Evolutionary conservation across 2,329 filamentous ascomycete genomes (phyloP), one percentile per base, ranked within the genome.

Genomic region (Cladobotryum mycophilum): DNA sequence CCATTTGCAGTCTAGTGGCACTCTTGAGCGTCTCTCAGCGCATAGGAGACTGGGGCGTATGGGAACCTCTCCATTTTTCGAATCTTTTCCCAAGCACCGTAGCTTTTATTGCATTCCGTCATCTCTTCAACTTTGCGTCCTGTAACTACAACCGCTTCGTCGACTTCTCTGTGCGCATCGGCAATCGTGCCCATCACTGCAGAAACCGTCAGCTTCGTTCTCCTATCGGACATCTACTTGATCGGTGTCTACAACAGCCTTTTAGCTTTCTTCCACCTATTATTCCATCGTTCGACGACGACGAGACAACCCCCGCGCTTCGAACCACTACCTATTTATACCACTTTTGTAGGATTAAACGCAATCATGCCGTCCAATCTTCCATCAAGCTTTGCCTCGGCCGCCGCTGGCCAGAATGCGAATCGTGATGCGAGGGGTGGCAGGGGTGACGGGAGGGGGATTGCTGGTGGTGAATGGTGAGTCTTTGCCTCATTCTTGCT

Each of bases 381-480:
- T 69, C 84, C 86, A 63, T 89, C 87, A 61, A 90, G 85, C 77
- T 91, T 91, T 73, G 87, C 87, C 67, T 89, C 87, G 66, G 87
- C 87, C 63, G 87, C 87, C 60, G 86, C 87, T 67, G 86, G 86
- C 69, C 86, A 88, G 69, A 84, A 78, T 62, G 73, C 76, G 67
- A 82, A 67, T 71, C 80, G 77, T 67, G 81, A 80, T 68, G 67
- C 74, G 61, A 78, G 76, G 72, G 71, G 70, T 71, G 80, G 76
- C 66, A 81, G 78, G 71, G 74, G 67, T 62, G 80, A 81, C 60
- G 73, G 74, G 55, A 76, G 80, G 58, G 75, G 74, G 58, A 69
- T 67, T 67, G 72, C 73, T 58, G 80, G 80, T 68, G 84, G 81
- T 72, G 86, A 89, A 70, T 89, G 86, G 86, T 89, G 78, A 70